Base-by-base conservation (phyloP, 2,329 filamentous ascomycete genomes). In the Cercospora sesami region DNA sequence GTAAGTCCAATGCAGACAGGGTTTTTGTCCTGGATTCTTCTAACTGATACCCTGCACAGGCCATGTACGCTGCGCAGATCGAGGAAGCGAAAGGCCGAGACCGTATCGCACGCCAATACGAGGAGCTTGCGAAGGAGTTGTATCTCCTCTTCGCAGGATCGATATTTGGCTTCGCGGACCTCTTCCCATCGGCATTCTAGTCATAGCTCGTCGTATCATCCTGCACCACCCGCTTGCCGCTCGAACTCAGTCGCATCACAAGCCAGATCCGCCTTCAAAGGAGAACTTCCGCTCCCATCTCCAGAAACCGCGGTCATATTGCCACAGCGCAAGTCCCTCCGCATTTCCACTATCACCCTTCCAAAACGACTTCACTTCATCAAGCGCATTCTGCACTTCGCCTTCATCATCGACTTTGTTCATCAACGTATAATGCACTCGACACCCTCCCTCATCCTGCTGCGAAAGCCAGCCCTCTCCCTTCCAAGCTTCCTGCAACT, bases 381-480 rank as follows among this genome's bases (percentile, higher is more conserved):
- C 74, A 63, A 80, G 78, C n/a, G 80, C 78, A 18, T 74, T 72
- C 23, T 74, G 67, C 0, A 82, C 79, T 55, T 77, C 77, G 14
- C 72, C 70, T 63, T 80, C 77, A n/a, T 81, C 79, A 45, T 80
- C 78, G 3, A 81, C 81, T 69, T 83, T 83, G 66, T 83, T 83
- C 81, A 82, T 82, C 16, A 83, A 77, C 10, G 81, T 83, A 76
- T 81, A 83, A 63, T 83, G 82, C 8, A 80, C 77, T 6, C 75
- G 75, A 72, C 79, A 80, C 0, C 76, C 78, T 3, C 77, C 77
- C n/a, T 73, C 74, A 70, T 83, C 82, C 72, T 83, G 81, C 67
- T 79, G 77, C 45, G 80, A 82, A 12, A 83, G 69, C 26, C 78
- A 81, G 2, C 75, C 73, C n/a, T 76, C 67, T 73, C 74, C 65